phyloP scores from a whole-genome alignment of 495 filamentous ascomycete genomes.

The Talaromyces adpressus region DNA sequence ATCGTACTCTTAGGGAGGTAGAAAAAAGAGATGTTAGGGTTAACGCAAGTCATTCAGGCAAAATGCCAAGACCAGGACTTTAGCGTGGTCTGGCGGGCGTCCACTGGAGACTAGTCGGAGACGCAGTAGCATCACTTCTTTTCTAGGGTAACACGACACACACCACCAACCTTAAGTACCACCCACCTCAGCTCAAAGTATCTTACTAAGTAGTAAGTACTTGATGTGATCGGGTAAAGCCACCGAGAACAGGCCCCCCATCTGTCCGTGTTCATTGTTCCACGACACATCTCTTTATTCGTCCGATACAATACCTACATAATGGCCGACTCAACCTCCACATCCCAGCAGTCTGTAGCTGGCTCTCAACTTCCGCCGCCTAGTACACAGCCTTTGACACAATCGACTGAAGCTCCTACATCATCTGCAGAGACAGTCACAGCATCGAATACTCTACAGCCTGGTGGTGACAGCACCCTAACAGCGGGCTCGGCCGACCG shows the following conservation, averaged over 20 bases:
- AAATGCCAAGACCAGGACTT: not conserved
- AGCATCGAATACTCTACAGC: not conserved
- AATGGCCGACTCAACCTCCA: conserved; percentile 1
- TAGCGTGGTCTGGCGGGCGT: not conserved
- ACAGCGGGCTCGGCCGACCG: not conserved
- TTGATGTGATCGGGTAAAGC: not conserved
- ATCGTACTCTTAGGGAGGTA: not conserved
- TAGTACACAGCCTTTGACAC: not conserved
- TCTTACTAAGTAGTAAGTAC: not conserved
- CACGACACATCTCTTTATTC: conserved; percentile 7
- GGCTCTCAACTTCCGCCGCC: not conserved
- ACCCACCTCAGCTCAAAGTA: not conserved
- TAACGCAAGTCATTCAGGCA: not conserved
- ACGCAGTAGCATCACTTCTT: not conserved
- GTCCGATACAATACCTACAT: not conserved
- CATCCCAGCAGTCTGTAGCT: not conserved
- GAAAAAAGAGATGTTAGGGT: not conserved
- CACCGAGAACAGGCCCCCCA: conserved; percentile 9
- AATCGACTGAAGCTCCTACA: not conserved
- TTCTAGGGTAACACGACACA: not conserved
- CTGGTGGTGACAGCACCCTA: not conserved
- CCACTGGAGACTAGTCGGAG: not conserved
- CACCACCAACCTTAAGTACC: not conserved
- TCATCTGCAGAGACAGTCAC: not conserved
- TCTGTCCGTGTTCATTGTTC: not conserved